Base-by-base conservation (phyloP, 805 yeast genomes). In the Candida tibetensis region DNA sequence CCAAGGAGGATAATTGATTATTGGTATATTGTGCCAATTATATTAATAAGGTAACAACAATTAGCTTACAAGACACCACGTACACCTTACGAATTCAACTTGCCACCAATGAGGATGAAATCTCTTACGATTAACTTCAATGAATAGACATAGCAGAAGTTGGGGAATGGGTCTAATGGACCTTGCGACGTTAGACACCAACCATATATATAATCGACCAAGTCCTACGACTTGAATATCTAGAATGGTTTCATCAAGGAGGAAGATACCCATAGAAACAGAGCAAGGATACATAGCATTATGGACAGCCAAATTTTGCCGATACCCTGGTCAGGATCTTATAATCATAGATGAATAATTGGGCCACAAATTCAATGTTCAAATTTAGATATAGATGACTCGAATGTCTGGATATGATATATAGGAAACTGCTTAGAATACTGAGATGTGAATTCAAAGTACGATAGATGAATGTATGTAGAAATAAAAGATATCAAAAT, bases 131-230 rank as follows among this genome's bases (percentile, higher is more conserved):
- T 61, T 58, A 15, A 56, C 57, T 27, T 41, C 32, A 10, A 60
- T 64, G 53, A 64, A 47, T 65, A 66, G 68, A 44, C 69, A 71
- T 37, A 70, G 43, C 7, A 60, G 47, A 2, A 69, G 33, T 36
- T 74, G 79, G 0, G 81, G 79, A 3, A 62, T 18, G 29, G 60
- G 52, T 36, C 58, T 58, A 17, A 63, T 28, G 2, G 55, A 25
- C 2, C 46, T 45, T 0, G 58, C 19, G 7, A 54, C 5, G 25
- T 58, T 57, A 8, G 60, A 57, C 1, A 57, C 28, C 0, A 67
- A 40, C 77, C 76, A 72, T 3, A 69, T 8, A 69, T 8, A 30
- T 44, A 62, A 37, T 72, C 73, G 3, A 70, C 42, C 22, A 66
- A 53, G 42, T 76, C 81, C 15, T 74, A 43, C 18, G 52, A 47